These are phyloP conservation scores for Prunus davidiana DNA, from an alignment of 306 rosid species.

Conservation along the genomic window DNA sequence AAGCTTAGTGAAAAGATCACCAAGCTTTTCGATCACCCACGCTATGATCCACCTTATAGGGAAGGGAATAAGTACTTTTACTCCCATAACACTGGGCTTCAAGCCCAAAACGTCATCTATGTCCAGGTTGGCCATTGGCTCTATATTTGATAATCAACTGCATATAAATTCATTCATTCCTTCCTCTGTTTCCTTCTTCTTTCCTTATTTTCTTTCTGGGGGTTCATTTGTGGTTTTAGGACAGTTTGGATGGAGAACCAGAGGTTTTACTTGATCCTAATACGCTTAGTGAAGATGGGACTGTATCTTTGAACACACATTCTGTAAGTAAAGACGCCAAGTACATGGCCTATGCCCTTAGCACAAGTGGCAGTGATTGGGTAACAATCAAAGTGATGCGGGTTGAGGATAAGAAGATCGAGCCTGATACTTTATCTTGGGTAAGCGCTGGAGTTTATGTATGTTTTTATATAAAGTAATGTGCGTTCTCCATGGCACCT, in stretches of 20 bases:
- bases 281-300: slow-evolving; percentile 73
- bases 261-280: slow-evolving; percentile 85
- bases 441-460: slow-evolving; percentile 37
- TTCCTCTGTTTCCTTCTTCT: slow-evolving; percentile 6
- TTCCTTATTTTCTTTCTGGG: neutral
- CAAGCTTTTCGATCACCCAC: slow-evolving; percentile 80
- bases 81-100: slow-evolving; percentile 87
- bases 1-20: slow-evolving; percentile 60
- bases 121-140: slow-evolving; percentile 60
- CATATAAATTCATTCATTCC: neutral
- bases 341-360: slow-evolving; percentile 78
- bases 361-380: slow-evolving; percentile 95
- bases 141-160: slow-evolving; percentile 1
- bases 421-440: slow-evolving; percentile 73
- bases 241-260: slow-evolving; percentile 57
- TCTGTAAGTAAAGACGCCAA: slow-evolving; percentile 70
- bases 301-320: slow-evolving; percentile 48
- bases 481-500: neutral
- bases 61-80: slow-evolving; percentile 63
- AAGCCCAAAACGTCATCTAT: slow-evolving; percentile 68
- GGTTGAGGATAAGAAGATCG: slow-evolving; percentile 47
- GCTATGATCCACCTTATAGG: slow-evolving; percentile 62
- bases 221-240: slow-evolving; percentile 31
- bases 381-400: slow-evolving; percentile 64
- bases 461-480: neutral